Base-by-base conservation (phyloP, 2,329 filamentous ascomycete species). In the Fusarium clavum region DNA sequence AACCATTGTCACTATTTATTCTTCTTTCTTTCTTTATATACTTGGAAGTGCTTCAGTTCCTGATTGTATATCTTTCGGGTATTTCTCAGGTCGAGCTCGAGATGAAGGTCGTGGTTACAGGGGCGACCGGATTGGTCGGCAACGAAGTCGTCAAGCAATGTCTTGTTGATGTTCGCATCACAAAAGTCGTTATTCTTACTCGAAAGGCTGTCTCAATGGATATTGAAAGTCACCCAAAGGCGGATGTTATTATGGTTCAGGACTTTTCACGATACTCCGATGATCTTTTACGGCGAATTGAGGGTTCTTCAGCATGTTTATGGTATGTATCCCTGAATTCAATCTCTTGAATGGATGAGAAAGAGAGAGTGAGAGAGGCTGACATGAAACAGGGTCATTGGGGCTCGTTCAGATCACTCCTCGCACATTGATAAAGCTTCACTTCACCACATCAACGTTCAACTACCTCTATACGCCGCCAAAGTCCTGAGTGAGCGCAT, bases 381-480 rank as follows among this genome's bases (percentile, higher is more conserved):
- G 12, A 53, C 43, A 43, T 52, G n/a, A 60, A 18, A 40, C 29
- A 84, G 81, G 82, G 77, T 79, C 13, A 79, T 84, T 59, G 80
- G 82, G 38, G 79, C 78, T 44, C 75, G 76, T 82, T 86, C 45
- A 79, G 83, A 62, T 80, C 83, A 80, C 30, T 82, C 86, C 69
- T 85, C 80, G 25, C 79, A 80, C 29, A 82, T 41, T 18, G 49
- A 85, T 46, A 85, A 89, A 24, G 73, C 72, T 22, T 70, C 75
- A 32, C 78, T 77, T 25, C 77, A 77, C 57, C 83, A 84, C 38
- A 88, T 92, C 59, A 89, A 88, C 10, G 81, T 88, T 55, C 85
- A 88, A 63, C 90, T 88, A 74, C 83, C 90, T 2, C 73, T 91
- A 11, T 84, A 84, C 2, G 89, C 88, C 2, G 90, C 89, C 1